Evolutionary conservation across 1,284 basidiomycete genomes (phyloP), one percentile per base, ranked within the genome.

Genomic region (Inonotus obliquus): DNA sequence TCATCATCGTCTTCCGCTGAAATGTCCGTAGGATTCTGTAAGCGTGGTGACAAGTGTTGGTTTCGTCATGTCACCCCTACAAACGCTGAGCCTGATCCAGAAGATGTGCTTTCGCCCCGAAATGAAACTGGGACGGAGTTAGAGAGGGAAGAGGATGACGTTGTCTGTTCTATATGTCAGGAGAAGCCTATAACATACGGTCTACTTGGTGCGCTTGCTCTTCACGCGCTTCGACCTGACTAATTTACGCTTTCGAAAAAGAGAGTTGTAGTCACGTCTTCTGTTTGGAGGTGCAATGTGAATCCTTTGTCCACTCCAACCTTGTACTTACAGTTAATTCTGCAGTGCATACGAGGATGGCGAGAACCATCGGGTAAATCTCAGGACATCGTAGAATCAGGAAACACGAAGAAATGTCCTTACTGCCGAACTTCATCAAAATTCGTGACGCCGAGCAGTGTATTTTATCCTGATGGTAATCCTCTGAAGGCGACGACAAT

Each of bases 341-440:
- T 57, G 9, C 65, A 89, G 86, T 91, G 89, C 69, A 86, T 91
- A 64, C 83, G 82, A 45, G 80, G 81, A 67, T 91, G 89, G 89
- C 82, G 89, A 37, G 80, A 82, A 64, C 79, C 79, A n/a, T 65
- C 71, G 6, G 79, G 76, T 23, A 87, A 84, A 69, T 74, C 77
- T 4, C 67, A 68, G 1, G 85, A 85, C 61, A 71, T 82, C 4
- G 69, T 81, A 10, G 72, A 75, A 23, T 83, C 84, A 7, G 80
- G 80, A 19, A 83, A 80, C 57, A 85, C 79, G 62, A 91, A 91
- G 76, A 83, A 80, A 54, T 91, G 89, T 68, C 89, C 89, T 0
- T 83, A 89, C 74, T 91, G 89, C 68, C 84, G 88, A 38, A 71
- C 77, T 7, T 65, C 76, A 2, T 87, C 87, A 39, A 78, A 76